A percentile compares a stretch with the other conserved stretches of the same genome.
These are phyloP conservation scores for Colletotrichum sp. DNA, from an alignment of 2,329 filamentous ascomycete species.

Conservation along the genomic window DNA sequence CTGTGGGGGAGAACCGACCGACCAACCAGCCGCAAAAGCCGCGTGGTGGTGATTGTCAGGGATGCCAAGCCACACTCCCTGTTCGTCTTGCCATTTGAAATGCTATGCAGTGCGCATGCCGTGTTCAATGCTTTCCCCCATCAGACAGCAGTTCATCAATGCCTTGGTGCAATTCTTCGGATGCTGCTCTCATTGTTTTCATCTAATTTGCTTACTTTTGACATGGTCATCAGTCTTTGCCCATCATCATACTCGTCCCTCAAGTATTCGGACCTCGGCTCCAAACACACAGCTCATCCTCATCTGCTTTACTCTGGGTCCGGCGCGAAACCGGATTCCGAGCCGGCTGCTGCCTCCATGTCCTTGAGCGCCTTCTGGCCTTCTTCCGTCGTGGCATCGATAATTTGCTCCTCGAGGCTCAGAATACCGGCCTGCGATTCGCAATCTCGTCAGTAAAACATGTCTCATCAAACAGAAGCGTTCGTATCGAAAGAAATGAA, in stretches of 20 bases:
- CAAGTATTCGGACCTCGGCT: not conserved
- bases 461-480: not conserved
- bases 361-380: slow-evolving; percentile 79
- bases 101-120: not conserved
- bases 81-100: not conserved
- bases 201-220: not conserved
- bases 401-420: slow-evolving; percentile 89
- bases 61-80: not conserved
- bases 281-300: not conserved
- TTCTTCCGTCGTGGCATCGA: slow-evolving; percentile 91
- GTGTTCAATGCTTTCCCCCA: not conserved
- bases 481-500: not conserved
- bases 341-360: slow-evolving; percentile 61
- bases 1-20: not conserved
- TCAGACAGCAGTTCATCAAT: not conserved
- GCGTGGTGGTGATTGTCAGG: not conserved
- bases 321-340: slow-evolving; percentile 30
- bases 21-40: not conserved
- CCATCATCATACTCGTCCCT: not conserved
- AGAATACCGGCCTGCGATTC: slow-evolving; percentile 74
- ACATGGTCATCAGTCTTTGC: not conserved
- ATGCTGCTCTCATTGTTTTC: not conserved
- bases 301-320: slow-evolving; percentile 44
- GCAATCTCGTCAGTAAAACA: slow-evolving; percentile 28
- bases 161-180: not conserved